These are phyloP conservation scores for Hexamita inflata DNA, from an alignment of 208 protist genomes.

Conservation along the genomic window DNA sequence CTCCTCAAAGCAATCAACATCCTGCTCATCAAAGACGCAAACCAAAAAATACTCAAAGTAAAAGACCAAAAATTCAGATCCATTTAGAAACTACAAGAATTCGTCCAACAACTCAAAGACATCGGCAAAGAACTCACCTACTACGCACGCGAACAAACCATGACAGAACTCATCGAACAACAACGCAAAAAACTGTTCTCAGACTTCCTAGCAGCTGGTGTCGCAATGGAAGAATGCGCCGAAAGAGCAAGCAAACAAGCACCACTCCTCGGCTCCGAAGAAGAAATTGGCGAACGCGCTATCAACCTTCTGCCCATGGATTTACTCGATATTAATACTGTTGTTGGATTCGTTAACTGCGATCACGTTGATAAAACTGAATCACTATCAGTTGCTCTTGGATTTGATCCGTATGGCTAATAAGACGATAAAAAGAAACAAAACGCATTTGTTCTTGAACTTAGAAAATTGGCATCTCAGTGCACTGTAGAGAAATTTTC, in stretches of 20 bases:
- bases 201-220: background rate
- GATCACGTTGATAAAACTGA: background rate
- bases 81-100: background rate
- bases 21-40: background rate
- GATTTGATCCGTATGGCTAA: background rate
- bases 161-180: conserved; percentile 12
- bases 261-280: background rate
- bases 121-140: conserved; percentile 15
- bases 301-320: background rate
- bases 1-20: background rate
- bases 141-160: background rate
- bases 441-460: background rate
- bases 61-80: background rate
- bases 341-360: background rate
- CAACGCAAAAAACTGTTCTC: background rate
- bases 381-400: background rate
- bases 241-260: background rate
- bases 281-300: background rate
- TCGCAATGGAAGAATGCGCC: background rate
- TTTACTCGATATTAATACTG: conserved; percentile 12
- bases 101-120: background rate
- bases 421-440: background rate
- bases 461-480: background rate
- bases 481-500: background rate
- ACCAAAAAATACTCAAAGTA: background rate